Evolutionary conservation across 441 rosid genomes (phyloP).

Genomic region (Dalechampia spathulata): DNA sequence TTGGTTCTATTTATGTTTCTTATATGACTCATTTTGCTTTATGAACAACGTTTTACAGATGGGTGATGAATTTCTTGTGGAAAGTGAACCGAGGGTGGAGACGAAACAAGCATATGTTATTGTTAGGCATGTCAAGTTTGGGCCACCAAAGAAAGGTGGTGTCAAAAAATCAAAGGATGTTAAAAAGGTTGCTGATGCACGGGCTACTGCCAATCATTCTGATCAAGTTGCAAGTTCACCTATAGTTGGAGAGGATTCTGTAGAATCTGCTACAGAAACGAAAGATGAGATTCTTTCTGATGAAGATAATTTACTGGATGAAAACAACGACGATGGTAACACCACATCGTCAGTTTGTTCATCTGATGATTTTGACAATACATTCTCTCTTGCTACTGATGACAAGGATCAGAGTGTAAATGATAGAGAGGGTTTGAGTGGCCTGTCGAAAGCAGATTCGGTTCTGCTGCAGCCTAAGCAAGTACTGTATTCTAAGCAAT

Average conservation of each 20-base stretch:
- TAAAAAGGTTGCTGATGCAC: slow-evolving; percentile 10
- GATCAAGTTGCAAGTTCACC: slow-evolving; percentile 8
- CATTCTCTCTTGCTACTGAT: slow-evolving; percentile 1
- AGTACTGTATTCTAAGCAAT: slow-evolving; percentile 3
- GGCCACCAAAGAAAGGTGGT: slow-evolving; percentile 61
- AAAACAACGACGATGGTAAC: not conserved
- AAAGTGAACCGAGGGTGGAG: slow-evolving; percentile 63
- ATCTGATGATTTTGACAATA: slow-evolving; percentile 16
- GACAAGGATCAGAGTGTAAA: not conserved
- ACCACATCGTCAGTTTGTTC: slow-evolving; percentile 21
- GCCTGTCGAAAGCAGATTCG: slow-evolving; percentile 6
- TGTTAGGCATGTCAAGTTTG: slow-evolving; percentile 73
- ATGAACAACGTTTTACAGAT: slow-evolving; percentile 34
- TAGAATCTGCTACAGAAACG: slow-evolving; percentile 19
- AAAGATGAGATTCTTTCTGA: slow-evolving; percentile 21
- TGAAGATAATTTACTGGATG: slow-evolving; percentile 22
- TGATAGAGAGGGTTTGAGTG: not conserved
- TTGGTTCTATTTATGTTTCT: not conserved
- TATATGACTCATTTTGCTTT: not conserved
- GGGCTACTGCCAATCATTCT: slow-evolving; percentile 16
- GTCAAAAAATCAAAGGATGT: slow-evolving; percentile 35
- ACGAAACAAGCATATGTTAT: slow-evolving; percentile 53
- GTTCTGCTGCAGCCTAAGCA: slow-evolving; percentile 6
- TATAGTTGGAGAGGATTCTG: slow-evolving; percentile 18
- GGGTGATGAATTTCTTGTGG: slow-evolving; percentile 54